Conservation (phyloP, 257 asterid genomes). For the Datura wrightii region DNA sequence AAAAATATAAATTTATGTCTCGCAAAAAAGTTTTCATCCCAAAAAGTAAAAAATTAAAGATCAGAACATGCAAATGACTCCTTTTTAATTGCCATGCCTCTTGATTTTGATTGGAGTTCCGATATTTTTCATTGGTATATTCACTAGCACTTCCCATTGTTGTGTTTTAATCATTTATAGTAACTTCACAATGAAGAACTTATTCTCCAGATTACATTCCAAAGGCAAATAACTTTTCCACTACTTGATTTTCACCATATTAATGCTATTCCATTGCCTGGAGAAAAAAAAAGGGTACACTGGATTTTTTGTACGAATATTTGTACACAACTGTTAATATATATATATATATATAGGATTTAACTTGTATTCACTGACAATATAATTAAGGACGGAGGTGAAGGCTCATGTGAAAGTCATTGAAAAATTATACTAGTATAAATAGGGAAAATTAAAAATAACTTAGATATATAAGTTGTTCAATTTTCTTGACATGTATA, state of each 20-base stretch:
- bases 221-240: slow-evolving; percentile 9
- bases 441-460: neutral
- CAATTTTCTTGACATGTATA: neutral
- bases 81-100: neutral
- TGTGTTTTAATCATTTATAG: slow-evolving; percentile 15
- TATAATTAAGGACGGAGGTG: neutral
- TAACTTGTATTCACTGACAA: neutral
- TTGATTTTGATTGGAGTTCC: neutral
- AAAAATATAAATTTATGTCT: too few species aligned
- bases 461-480: neutral
- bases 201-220: slow-evolving; percentile 32
- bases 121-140: slow-evolving; percentile 30
- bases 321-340: neutral
- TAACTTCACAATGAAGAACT: slow-evolving; percentile 29
- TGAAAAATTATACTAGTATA: neutral
- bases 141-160: slow-evolving; percentile 24
- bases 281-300: neutral
- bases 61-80: too few species aligned
- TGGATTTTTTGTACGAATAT: slow-evolving; percentile 1
- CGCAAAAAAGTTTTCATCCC: too few species aligned
- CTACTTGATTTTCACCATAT: slow-evolving; percentile 15
- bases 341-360: neutral
- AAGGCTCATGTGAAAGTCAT: neutral
- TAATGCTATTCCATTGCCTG: slow-evolving; percentile 12
- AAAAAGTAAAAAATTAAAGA: too few species aligned